phyloP scores from a whole-genome alignment of 805 yeast genomes.

The Brettanomyces bruxellensis region DNA sequence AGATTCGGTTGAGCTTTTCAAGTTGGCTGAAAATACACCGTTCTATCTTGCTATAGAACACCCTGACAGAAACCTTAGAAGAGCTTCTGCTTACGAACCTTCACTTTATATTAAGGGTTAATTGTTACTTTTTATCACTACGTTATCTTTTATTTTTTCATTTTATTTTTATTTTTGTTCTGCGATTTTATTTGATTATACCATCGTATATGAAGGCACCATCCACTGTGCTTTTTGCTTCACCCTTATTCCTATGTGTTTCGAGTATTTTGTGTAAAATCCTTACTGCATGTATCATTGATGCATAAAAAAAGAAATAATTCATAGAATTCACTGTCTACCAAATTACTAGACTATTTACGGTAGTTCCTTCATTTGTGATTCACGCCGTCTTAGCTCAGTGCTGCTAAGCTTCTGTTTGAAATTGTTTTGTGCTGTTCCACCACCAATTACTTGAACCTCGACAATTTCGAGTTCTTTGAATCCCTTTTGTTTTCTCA shows the following conservation, averaged over 20 bases:
- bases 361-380: not conserved
- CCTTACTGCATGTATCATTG: no score
- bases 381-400: slow-evolving; percentile 40
- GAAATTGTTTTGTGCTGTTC: slow-evolving; percentile 34
- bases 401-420: slow-evolving; percentile 81
- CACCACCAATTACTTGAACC: slow-evolving; percentile 58
- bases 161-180: not conserved
- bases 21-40: slow-evolving; percentile 28
- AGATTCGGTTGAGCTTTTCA: slow-evolving; percentile 46
- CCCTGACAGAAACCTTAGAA: slow-evolving; percentile 68
- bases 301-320: no score
- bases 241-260: no score
- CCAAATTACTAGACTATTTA: not conserved
- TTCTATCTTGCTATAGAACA: slow-evolving; percentile 70
- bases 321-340: no score
- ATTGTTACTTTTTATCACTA: not conserved
- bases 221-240: no score
- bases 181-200: not conserved
- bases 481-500: slow-evolving; percentile 50
- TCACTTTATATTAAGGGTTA: slow-evolving; percentile 48
- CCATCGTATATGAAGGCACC: not conserved
- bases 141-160: not conserved
- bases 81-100: slow-evolving; percentile 40
- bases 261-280: no score
- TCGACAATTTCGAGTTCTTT: slow-evolving; percentile 39